Evolutionary conservation across 2,329 filamentous ascomycete genomes (phyloP).

Genomic region (Parafenestella ontariensis): DNA sequence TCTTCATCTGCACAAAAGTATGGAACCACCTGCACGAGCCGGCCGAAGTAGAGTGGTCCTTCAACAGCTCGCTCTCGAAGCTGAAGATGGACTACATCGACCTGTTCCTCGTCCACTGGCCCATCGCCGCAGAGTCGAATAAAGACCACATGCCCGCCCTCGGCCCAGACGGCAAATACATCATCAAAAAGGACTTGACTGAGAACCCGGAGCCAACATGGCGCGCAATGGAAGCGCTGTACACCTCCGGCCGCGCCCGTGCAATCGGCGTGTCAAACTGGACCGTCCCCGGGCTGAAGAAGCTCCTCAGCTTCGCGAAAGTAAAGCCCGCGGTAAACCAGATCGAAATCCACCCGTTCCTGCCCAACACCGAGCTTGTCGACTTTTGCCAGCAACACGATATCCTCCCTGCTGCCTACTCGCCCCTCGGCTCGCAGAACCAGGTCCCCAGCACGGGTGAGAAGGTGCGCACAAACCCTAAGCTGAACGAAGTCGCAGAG

Average conservation of each 20-base stretch:
- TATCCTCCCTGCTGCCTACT: conserved; percentile 70
- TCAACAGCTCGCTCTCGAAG: conserved; percentile 68
- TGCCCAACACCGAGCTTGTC: conserved; percentile 67
- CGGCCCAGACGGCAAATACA: conserved; percentile 64
- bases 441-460: conserved; percentile 73
- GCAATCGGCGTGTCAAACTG: conserved; percentile 79
- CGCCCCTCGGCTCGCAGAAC: conserved; percentile 73
- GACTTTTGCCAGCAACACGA: conserved; percentile 65
- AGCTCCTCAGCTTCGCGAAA: conserved; percentile 69
- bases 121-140: conserved; percentile 60
- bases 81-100: conserved; percentile 70
- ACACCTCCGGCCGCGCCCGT: conserved; percentile 66
- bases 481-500: conserved; percentile 69
- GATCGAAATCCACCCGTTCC: conserved; percentile 77
- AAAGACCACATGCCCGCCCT: conserved; percentile 61
- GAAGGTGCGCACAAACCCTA: conserved; percentile 71
- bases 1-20: conserved; percentile 80
- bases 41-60: conserved; percentile 66
- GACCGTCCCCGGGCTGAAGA: conserved; percentile 70
- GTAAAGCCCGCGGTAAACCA: conserved; percentile 76
- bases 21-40: conserved; percentile 62
- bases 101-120: conserved; percentile 73
- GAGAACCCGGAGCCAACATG: conserved; percentile 72
- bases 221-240: conserved; percentile 69
- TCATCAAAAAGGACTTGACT: conserved; percentile 71